phyloP scores from a whole-genome alignment of 1,284 basidiomycete genomes.

The Inonotus hispidus region DNA sequence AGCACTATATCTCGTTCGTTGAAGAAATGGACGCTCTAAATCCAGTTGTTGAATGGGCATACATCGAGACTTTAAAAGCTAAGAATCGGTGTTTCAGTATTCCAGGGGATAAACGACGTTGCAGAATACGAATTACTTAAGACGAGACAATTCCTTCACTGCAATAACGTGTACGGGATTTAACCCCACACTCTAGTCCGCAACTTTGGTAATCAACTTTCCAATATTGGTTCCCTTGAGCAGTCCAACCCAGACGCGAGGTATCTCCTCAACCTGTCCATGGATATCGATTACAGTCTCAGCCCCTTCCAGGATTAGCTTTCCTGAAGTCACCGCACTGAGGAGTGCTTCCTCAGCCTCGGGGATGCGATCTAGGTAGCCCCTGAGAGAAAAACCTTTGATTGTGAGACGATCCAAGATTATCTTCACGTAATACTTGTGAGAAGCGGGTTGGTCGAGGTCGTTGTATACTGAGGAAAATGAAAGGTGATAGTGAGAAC shows the following conservation, averaged over 20 bases:
- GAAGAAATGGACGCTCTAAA: no score
- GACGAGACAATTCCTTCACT: no score
- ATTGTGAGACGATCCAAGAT: slow-evolving; percentile 35
- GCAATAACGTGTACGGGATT: no score
- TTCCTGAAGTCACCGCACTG: slow-evolving; percentile 26
- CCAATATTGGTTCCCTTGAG: slow-evolving; percentile 30
- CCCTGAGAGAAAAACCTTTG: slow-evolving; percentile 34
- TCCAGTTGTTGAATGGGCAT: no score
- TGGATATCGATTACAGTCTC: slow-evolving; percentile 27
- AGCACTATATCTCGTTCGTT: no score
- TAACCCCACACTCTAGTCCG: no score
- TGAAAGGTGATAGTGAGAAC: background rate
- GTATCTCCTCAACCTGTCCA: slow-evolving; percentile 27
- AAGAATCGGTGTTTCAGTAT: no score
- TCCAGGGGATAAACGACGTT: no score
- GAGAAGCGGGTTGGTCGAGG: slow-evolving; percentile 5
- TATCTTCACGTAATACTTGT: slow-evolving; percentile 28
- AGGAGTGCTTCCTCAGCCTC: slow-evolving; percentile 21
- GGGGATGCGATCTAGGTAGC: slow-evolving; percentile 23
- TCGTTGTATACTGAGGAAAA: slow-evolving; percentile 24
- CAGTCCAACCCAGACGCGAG: slow-evolving; percentile 27
- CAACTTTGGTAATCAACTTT: slow-evolving; percentile 30
- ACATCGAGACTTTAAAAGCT: no score
- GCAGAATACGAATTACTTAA: no score
- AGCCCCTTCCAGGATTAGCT: slow-evolving; percentile 24